Percentiles rank a stretch among this genome's conserved stretches.
Conservation (phyloP, 306 rosid genomes). For the Lupinus albus region DNA sequence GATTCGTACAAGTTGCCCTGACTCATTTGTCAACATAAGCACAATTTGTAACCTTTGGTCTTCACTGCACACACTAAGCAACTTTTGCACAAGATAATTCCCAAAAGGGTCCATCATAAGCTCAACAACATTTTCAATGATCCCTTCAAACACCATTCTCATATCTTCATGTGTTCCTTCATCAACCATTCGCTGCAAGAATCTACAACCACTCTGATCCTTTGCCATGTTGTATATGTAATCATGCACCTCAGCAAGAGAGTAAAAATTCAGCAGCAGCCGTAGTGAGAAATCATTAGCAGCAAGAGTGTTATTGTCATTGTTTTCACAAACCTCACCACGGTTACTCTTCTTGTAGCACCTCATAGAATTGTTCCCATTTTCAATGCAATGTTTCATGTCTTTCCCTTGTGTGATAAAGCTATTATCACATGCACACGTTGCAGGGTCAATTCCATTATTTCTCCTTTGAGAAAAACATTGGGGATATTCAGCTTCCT, state of each 20-base stretch:
- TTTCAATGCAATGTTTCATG: conserved; percentile 31
- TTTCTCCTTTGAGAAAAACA: conserved; percentile 29
- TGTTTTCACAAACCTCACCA: conserved; percentile 37
- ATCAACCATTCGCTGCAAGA: conserved; percentile 60
- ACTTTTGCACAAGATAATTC: conserved; percentile 82
- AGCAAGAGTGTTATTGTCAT: background rate
- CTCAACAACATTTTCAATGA: conserved; percentile 59
- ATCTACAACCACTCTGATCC: conserved; percentile 76
- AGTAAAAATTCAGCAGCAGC: conserved; percentile 32
- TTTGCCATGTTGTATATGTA: conserved; percentile 57
- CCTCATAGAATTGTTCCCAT: conserved; percentile 31
- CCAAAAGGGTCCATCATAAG: conserved; percentile 76
- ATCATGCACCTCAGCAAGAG: conserved; percentile 48
- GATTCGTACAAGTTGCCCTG: conserved; percentile 60
- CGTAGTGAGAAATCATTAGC: conserved; percentile 27
- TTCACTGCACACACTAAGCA: conserved; percentile 60
- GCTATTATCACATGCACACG: conserved; percentile 44
- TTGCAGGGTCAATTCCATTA: conserved; percentile 30
- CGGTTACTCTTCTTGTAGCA: conserved; percentile 27
- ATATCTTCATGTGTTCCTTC: conserved; percentile 55
- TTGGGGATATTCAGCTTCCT: conserved; percentile 32
- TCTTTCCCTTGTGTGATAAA: conserved; percentile 44
- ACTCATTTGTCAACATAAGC: conserved; percentile 49
- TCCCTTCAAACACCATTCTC: conserved; percentile 53
- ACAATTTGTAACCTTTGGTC: conserved; percentile 61